Evolutionary conservation across 192 early-diverging fungal genomes (phyloP), one percentile per base, ranked within the genome.

Genomic region (Coemansia aciculifera): DNA sequence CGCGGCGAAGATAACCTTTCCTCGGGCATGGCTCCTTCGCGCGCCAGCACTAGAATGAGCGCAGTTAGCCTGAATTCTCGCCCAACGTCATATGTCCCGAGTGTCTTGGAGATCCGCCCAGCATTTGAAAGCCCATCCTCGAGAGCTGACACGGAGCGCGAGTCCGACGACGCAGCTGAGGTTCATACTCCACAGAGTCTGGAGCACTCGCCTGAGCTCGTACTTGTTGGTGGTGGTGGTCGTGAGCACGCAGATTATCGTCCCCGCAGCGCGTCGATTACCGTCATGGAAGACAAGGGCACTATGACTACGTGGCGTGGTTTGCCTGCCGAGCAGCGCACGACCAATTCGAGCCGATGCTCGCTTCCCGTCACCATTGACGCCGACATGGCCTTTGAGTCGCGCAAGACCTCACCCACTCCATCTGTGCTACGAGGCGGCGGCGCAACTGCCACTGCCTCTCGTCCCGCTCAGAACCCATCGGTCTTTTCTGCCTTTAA

Each of bases 301-400:
- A 81, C 79, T 1, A 73, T 73, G 74, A 81, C 79, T 36, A 81
- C 79, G 5, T 62, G 67, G 73, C 79, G 79, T 46, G 79, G 79
- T 12, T 52, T 77, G 10, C 79, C 79, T 11, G 68, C 72, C 15
- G 74, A 69, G 11, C 21, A 71, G n/a, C 60, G 56, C 11, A 46
- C 62, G 1, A 63, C 42, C 29, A 59, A 56, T 39, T 40, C 67
- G 19, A 74, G 67, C 56, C 44, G 63, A 67, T 29, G 54, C 12
- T 59, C 56, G 3, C 43, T 49, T 9, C 27, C 73, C 34, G 56
- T 59, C 23, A 56, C 67, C 10, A 46, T 51, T n/a, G 43, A 65
- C 36, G n/a, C 44, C 1, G 62, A 51, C 32, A 46, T 64, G 11
- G 69, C 56, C 10, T 42, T 60, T 24, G 62, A 39, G 11, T 66